Evolutionary conservation across 2,329 filamentous ascomycete species (phyloP).

Genomic region (Davidsoniella virescens): DNA sequence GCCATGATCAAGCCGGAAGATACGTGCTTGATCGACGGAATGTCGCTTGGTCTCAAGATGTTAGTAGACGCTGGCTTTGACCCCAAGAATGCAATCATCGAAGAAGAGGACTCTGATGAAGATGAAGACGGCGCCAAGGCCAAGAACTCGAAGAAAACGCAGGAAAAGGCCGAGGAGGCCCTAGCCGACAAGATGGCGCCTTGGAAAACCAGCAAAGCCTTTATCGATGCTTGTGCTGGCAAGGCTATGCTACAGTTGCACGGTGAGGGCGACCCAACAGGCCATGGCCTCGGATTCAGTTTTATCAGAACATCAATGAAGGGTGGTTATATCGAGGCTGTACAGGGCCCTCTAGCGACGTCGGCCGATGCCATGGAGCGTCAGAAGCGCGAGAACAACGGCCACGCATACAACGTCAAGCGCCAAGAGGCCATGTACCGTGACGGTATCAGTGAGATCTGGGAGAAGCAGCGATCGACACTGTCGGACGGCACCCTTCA

Average conservation of each 20-base stretch:
- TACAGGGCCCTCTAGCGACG: slow-evolving; percentile 48
- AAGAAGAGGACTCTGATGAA: slow-evolving; percentile 42
- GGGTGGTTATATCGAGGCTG: slow-evolving; percentile 75
- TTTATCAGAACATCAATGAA: slow-evolving; percentile 99
- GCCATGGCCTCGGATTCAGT: slow-evolving; percentile 83
- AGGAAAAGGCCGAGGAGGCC: slow-evolving; percentile 45
- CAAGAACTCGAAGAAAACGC: slow-evolving; percentile 27
- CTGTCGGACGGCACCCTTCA: slow-evolving; percentile 57
- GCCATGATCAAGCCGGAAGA: slow-evolving; percentile 90
- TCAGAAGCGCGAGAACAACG: slow-evolving; percentile 74
- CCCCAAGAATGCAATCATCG: slow-evolving; percentile 40
- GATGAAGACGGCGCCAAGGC: slow-evolving; percentile 24
- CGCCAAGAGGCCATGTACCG: slow-evolving; percentile 86
- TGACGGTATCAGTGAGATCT: slow-evolving; percentile 78
- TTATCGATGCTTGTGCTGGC: slow-evolving; percentile 79
- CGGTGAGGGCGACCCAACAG: slow-evolving; percentile 86
- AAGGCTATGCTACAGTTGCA: slow-evolving; percentile 96
- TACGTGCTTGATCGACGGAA: slow-evolving; percentile 83
- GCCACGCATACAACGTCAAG: slow-evolving; percentile 95
- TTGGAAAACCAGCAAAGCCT: slow-evolving; percentile 94
- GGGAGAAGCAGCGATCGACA: slow-evolving; percentile 71
- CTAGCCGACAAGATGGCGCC: slow-evolving; percentile 81
- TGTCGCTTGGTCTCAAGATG: slow-evolving; percentile 88
- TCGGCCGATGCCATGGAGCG: slow-evolving; percentile 75
- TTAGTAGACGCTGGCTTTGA: slow-evolving; percentile 83